These are phyloP conservation scores for Friedmanniomyces endolithicus DNA, from an alignment of 495 filamentous ascomycete genomes.

Conservation along the genomic window DNA sequence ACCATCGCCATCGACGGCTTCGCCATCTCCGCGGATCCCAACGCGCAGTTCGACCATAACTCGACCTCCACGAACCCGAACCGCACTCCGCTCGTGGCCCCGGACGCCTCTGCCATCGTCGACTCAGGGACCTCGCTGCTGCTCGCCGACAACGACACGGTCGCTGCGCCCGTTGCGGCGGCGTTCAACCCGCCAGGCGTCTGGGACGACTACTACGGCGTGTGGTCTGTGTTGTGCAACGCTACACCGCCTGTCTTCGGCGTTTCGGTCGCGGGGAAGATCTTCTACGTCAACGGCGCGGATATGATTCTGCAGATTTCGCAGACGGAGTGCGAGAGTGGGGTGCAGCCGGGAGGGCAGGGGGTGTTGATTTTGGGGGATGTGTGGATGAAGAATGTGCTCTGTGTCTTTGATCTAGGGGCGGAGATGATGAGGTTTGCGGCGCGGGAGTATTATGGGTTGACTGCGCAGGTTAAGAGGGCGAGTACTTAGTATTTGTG, in stretches of 20 bases:
- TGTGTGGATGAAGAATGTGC: conserved; percentile 51
- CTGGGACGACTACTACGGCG: conserved; percentile 34
- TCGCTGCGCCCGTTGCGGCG: conserved; percentile 40
- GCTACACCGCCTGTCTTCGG: conserved; percentile 42
- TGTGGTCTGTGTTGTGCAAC: conserved; percentile 44
- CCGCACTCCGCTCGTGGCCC: conserved; percentile 22
- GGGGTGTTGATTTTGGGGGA: conserved; percentile 43
- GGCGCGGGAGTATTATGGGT: conserved; percentile 11
- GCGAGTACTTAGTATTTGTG: not conserved
- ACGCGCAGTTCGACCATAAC: conserved; percentile 27
- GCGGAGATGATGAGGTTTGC: conserved; percentile 41
- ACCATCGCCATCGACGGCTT: conserved; percentile 34
- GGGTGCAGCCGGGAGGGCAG: conserved; percentile 12
- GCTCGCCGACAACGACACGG: conserved; percentile 28
- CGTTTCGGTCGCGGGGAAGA: conserved; percentile 37
- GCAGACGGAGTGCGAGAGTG: conserved; percentile 14
- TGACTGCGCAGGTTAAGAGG: not conserved
- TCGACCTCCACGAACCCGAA: conserved; percentile 29
- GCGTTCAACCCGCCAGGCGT: conserved; percentile 43
- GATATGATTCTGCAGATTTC: conserved; percentile 42
- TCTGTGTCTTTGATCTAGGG: conserved; percentile 51
- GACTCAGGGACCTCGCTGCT: conserved; percentile 36
- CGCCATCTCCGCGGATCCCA: conserved; percentile 19
- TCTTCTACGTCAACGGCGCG: conserved; percentile 41
- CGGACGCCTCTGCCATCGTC: conserved; percentile 25